Base-by-base conservation (phyloP, 2,329 filamentous ascomycete species). In the Aspergillus jensenii region DNA sequence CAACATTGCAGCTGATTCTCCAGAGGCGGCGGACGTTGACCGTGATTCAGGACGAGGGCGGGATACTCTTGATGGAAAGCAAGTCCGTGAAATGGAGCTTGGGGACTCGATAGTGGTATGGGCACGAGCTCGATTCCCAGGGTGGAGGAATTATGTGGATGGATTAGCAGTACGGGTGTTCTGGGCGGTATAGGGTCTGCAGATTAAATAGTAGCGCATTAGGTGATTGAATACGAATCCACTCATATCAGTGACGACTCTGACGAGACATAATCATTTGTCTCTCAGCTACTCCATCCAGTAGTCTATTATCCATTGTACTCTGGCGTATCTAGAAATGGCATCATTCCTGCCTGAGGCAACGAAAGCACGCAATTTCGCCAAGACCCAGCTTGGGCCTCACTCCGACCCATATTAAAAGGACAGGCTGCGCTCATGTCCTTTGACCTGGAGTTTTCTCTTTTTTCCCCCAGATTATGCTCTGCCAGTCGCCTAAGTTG, bases 91-190 rank as follows among this genome's bases (percentile, higher is more conserved):
- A 19, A 59, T 77, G 63, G 59, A 70, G 17, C 52, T 75, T 52
- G 75, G 75, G 1, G 74, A 77, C 60, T 69, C 72, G 5, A 66
- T 76, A 56, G 64, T 68, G 12, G 52, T 77, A n/a, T 76, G 72
- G 74, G 70, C 65, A 15, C 63, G 74, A 25, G 71, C 74, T 17
- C 68, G 75, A 25, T 77, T 76, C 59, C 64, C 64, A 0, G 71
- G 68, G 5, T 77, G 75, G 75, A 39, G 48, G 9, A 77, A 76
- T 51, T 56, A 71, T 61, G 71, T 76, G 4, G 53, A 71, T 25
- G 45, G 53, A 6, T 59, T 72, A 40, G 65, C 63, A 9, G 68
- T 74, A 23, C 63, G 71, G 25, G 66, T 76, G 2, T 77, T 71
- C 49, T 77, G 75, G 75, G 73, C 71, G 37, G 61, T 74, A 41